Percentiles rank a stretch among this genome's conserved stretches.
phyloP scores from a whole-genome alignment of 306 rosid genomes.

The Arachis stenosperma region DNA sequence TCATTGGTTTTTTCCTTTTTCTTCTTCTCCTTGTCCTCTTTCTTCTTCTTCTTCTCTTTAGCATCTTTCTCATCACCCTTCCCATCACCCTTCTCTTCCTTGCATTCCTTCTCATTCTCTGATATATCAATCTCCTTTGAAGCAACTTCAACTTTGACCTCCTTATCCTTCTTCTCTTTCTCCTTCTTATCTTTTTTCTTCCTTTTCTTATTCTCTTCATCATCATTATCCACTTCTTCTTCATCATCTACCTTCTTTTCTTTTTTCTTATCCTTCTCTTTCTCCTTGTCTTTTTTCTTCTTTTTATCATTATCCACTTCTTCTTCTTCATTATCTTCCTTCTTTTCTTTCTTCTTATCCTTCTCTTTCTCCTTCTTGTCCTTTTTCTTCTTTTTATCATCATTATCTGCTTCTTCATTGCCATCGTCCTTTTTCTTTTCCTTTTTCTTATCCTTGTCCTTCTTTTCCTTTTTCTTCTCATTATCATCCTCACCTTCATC shows the following conservation, averaged over 20 bases:
- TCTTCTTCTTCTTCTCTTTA: constrained; percentile 42
- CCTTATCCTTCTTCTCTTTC: constrained; percentile 38
- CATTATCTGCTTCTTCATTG: background rate
- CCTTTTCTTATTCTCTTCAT: constrained; percentile 18
- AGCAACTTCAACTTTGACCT: constrained; percentile 18
- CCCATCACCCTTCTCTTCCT: constrained; percentile 31
- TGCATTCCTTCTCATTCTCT: constrained; percentile 24
- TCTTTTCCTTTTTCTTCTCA: constrained; percentile 20
- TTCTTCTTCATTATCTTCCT: constrained; percentile 14
- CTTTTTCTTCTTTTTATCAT: background rate
- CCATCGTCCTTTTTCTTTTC: constrained; percentile 2
- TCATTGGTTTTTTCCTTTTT: constrained; percentile 55
- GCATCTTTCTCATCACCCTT: constrained; percentile 36
- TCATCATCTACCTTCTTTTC: constrained; percentile 12
- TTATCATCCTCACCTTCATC: background rate
- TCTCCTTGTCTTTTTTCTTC: background rate
- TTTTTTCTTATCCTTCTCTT: background rate
- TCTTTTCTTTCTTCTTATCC: background rate
- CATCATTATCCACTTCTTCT: background rate
- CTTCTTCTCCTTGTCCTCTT: constrained; percentile 51
- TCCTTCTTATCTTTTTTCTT: constrained; percentile 20
- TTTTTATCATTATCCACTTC: constrained; percentile 15
- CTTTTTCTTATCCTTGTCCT: background rate
- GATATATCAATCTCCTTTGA: constrained; percentile 16
- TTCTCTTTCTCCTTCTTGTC: constrained; percentile 8